These are phyloP conservation scores for Coprinellus aureogranulatus DNA, from an alignment of 768 basidiomycete genomes.

Conservation along the genomic window DNA sequence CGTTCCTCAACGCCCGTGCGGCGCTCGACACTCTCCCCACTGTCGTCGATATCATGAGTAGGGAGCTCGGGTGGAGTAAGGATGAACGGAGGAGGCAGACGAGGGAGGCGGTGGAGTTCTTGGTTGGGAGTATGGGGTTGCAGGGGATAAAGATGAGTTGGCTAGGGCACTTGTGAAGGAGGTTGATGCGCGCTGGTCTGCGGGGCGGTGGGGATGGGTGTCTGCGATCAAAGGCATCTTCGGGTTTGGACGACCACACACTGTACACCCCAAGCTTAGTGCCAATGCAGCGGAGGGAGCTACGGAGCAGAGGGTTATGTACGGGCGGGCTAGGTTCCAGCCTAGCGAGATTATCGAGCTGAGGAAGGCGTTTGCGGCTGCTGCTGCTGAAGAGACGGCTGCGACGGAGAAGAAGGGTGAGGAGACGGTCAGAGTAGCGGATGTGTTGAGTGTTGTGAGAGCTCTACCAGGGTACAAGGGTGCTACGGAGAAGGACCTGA, in stretches of 20 bases:
- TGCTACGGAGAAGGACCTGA: slow-evolving; percentile 59
- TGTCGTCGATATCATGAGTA: slow-evolving; percentile 88
- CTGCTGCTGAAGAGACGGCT: slow-evolving; percentile 16
- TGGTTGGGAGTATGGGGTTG: slow-evolving; percentile 86
- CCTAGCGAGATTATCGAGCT: slow-evolving; percentile 42
- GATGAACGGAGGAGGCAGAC: slow-evolving; percentile 60
- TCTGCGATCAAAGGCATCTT: slow-evolving; percentile 14
- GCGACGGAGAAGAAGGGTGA: not conserved
- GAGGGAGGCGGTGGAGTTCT: slow-evolving; percentile 57
- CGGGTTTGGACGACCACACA: not conserved
- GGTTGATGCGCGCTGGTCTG: slow-evolving; percentile 25
- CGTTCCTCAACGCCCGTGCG: slow-evolving; percentile 88
- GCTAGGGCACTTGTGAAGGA: slow-evolving; percentile 18
- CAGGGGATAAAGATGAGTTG: slow-evolving; percentile 39
- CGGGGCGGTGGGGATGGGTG: slow-evolving; percentile 11
- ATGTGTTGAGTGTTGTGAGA: slow-evolving; percentile 42
- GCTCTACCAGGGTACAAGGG: slow-evolving; percentile 58
- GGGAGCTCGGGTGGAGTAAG: slow-evolving; percentile 76
- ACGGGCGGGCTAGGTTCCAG: slow-evolving; percentile 44
- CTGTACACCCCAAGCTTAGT: not conserved
- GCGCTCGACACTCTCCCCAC: slow-evolving; percentile 81
- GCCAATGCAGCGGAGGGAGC: not conserved
- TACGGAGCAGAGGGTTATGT: slow-evolving; percentile 18
- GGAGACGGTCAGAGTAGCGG: slow-evolving; percentile 27
- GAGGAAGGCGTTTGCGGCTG: slow-evolving; percentile 35